Percentiles rank a stretch among this genome's conserved stretches.
Evolutionary conservation across 164 flowering plant genomes (phyloP).

Genomic region (Magnolia sinica): DNA sequence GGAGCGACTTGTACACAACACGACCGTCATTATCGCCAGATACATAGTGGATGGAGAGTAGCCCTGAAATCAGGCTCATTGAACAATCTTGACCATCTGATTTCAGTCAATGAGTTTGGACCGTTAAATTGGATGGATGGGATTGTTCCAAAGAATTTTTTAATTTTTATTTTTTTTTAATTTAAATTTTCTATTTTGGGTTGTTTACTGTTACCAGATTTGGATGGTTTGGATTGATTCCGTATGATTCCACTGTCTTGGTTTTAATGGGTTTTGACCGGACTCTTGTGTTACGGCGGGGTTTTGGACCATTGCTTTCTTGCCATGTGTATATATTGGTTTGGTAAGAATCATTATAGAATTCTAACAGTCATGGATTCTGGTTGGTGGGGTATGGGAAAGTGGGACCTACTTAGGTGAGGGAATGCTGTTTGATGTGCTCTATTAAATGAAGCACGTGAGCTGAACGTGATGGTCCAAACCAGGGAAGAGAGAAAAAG

Average conservation of each 20-base stretch:
- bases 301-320: neutral
- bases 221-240: neutral
- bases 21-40: neutral
- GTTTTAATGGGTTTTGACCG: neutral
- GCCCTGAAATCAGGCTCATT: too few relatives aligned
- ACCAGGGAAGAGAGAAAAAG: neutral
- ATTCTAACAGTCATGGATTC: neutral
- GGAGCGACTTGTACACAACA: neutral
- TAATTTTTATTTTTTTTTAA: neutral
- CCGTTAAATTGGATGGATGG: neutral
- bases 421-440: neutral
- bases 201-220: neutral
- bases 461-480: neutral
- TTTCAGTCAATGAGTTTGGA: neutral
- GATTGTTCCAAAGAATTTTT: neutral
- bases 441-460: neutral
- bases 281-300: neutral
- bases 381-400: neutral
- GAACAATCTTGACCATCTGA: too few relatives aligned
- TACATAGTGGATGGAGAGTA: neutral
- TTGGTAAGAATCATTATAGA: neutral
- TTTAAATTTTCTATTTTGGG: too few relatives aligned
- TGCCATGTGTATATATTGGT: neutral
- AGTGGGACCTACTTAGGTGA: neutral
- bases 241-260: neutral